Percentiles rank a stretch among this genome's conserved stretches.
Evolutionary conservation across 352 stramenopile species (phyloP).

Genomic region (Globisporangium acanthophoron): DNA sequence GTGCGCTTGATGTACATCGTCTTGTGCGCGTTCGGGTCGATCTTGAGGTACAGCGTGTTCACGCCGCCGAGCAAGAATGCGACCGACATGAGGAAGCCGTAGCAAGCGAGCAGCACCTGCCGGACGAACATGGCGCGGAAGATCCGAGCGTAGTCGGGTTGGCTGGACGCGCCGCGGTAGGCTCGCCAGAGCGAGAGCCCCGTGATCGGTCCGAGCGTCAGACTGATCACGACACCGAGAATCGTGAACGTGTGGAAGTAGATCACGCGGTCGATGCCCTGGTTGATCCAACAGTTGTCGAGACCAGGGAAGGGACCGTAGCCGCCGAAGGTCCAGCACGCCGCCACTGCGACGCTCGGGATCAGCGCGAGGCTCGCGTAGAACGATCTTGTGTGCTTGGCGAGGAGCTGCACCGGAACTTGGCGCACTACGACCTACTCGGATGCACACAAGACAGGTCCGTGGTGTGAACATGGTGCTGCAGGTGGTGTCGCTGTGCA

Average conservation of each 20-base stretch:
- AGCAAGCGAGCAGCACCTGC: conserved; percentile 20
- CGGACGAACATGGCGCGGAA: conserved; percentile 23
- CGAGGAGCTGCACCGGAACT: conserved; percentile 16
- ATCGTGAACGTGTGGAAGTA: conserved; percentile 32
- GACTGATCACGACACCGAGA: conserved; percentile 14
- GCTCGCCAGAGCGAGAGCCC: conserved; percentile 20
- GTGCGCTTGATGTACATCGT: conserved; percentile 25
- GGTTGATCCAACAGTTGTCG: conserved; percentile 33
- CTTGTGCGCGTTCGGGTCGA: conserved; percentile 13
- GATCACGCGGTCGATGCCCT: conserved; percentile 19
- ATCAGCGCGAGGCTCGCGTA: conserved; percentile 19
- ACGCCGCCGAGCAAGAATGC: conserved; percentile 17
- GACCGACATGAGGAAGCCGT: conserved; percentile 22
- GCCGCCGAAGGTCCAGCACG: conserved; percentile 21
- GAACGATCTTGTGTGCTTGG: conserved; percentile 13
- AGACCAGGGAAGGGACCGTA: conserved; percentile 26
- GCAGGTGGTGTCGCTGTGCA: too few relatives aligned
- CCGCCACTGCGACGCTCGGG: conserved; percentile 14
- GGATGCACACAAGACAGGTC: neutral
- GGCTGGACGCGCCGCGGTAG: conserved; percentile 11
- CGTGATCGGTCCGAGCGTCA: conserved; percentile 15
- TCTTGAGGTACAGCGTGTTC: conserved; percentile 21
- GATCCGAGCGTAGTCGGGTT: conserved; percentile 6
- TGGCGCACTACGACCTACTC: conserved; percentile 21
- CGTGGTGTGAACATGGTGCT: neutral